Base-by-base conservation (phyloP, 2,329 filamentous ascomycete species). In the Neonectria punicea region DNA sequence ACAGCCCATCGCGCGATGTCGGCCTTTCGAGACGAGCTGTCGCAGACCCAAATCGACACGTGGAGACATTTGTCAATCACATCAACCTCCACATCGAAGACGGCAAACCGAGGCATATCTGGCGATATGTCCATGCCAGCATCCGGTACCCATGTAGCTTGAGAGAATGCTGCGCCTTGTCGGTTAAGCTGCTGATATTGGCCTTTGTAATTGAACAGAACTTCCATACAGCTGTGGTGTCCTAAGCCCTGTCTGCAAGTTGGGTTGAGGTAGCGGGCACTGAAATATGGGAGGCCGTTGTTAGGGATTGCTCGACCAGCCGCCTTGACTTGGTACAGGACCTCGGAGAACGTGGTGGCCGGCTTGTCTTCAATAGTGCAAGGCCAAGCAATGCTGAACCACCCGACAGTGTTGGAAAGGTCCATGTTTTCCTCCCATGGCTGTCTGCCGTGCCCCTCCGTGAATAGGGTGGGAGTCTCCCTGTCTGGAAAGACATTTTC, bases 401-500 rank as follows among this genome's bases (percentile, higher is more conserved):
- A 84, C 2, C 82, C 82, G 1, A 82, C 77, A 0, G 80, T 82
- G 6, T 72, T 64, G 0, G 80, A 79, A 2, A 81, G 68, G 57
- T 83, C 77, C 2, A 80, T 63, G 0, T 53, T 28, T 2, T 69
- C 46, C 20, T 74, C 69, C 71, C 75, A 77, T 1, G 76, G 61
- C 43, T 83, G 80, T 9, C 82, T 74, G 1, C 81, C 82, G 39
- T 83, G 81, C 1, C 78, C 76, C 60, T 83, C 81, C 43, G 72
- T 76, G 65, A 79, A 82, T 5, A 83, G 69, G 2, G 71, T 63
- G 0, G 80, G 80, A 0, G 70, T 13, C 0, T 62, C 4, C 1
- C 80, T 74, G 51, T 81, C 77, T 0, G 57, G 44, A 53, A 84
- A 83, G 4, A 67, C 67, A 0, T 67, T 50, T 0, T 47, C 41